Conservation (phyloP, 129 eudicot genomes). For the Flaveria ramosissima region DNA sequence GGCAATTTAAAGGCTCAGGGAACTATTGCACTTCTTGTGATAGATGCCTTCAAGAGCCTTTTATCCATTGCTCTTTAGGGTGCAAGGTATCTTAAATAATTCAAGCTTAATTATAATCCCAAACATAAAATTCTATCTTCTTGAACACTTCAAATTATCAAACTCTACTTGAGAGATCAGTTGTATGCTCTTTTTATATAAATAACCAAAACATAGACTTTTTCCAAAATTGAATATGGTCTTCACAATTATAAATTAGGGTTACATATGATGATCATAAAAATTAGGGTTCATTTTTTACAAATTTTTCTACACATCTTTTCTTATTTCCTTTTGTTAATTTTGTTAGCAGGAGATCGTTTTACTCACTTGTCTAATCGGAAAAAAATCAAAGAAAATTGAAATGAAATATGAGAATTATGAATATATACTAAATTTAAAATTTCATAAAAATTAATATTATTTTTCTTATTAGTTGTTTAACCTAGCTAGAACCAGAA, state of each 20-base stretch:
- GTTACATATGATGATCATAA: conserved; percentile 5
- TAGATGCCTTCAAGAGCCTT: conserved; percentile 95
- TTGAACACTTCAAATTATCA: neutral
- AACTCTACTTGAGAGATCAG: neutral
- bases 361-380: neutral
- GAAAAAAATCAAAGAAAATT: neutral
- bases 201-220: neutral
- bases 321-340: neutral
- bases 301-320: neutral
- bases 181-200: neutral
- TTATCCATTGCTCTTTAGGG: conserved; percentile 90
- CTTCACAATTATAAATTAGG: conserved; percentile 9
- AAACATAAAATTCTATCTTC: neutral
- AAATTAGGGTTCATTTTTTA: conserved; percentile 2
- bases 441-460: neutral
- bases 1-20: conserved; percentile 87
- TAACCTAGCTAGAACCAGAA: neutral
- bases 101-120: neutral
- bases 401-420: neutral
- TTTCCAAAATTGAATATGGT: neutral
- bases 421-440: neutral
- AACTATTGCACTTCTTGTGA: conserved; percentile 95
- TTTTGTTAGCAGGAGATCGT: neutral
- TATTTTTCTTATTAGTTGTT: neutral
- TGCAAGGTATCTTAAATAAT: conserved; percentile 70